Evolutionary conservation across 495 filamentous ascomycete species (phyloP).

Genomic region (Pyronema omphalodes): DNA sequence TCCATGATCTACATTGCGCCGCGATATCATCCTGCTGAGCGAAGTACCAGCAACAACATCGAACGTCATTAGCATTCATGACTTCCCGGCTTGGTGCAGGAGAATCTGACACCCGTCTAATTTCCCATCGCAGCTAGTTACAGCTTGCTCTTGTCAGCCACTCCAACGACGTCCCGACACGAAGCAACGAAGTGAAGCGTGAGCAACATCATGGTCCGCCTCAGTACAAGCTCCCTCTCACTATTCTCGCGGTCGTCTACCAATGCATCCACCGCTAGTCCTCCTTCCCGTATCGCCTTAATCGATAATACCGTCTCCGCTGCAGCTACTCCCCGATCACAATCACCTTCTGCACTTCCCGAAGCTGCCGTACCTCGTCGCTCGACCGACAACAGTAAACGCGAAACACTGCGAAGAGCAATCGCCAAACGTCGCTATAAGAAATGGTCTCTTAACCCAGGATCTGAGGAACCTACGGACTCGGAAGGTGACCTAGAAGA

Average conservation of each 20-base stretch:
- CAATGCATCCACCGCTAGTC: not conserved
- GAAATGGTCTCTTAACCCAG: slow-evolving; percentile 11
- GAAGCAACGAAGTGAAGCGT: too few species aligned
- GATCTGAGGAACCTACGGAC: not conserved
- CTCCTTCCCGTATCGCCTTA: slow-evolving; percentile 10
- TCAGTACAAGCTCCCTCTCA: not conserved
- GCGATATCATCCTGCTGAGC: too few species aligned
- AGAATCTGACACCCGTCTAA: too few species aligned
- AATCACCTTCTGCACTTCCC: not conserved
- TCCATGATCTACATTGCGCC: too few species aligned
- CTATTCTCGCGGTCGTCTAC: slow-evolving; percentile 3
- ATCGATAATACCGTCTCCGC: slow-evolving; percentile 16
- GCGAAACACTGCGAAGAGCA: slow-evolving; percentile 18
- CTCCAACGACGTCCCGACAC: too few species aligned
- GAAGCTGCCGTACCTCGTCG: not conserved
- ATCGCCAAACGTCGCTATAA: slow-evolving; percentile 20
- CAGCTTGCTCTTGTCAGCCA: slow-evolving; percentile 1
- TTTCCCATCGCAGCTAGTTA: slow-evolving; percentile 10
- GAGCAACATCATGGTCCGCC: too few species aligned
- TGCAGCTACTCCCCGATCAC: not conserved
- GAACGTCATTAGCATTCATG: too few species aligned
- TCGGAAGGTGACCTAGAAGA: slow-evolving; percentile 4
- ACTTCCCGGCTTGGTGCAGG: too few species aligned
- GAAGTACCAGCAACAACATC: too few species aligned
- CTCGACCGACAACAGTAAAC: not conserved